Evolutionary conservation across 805 yeast species (phyloP), one percentile per base, ranked within the genome.

Genomic region (Yueomyces sinensis): DNA sequence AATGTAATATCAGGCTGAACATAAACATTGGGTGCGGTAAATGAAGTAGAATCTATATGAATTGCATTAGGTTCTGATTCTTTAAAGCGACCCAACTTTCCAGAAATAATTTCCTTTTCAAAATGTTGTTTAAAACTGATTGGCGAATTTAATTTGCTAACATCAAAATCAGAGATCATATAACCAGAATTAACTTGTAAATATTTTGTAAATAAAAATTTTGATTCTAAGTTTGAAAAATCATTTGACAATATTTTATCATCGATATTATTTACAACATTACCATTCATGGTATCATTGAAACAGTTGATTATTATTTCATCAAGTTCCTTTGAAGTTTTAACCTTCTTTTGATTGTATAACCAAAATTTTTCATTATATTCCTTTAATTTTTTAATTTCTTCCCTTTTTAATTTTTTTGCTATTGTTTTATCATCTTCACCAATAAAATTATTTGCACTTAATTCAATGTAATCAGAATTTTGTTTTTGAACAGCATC

Each of bases 61-160:
- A 82, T 71, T 20, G 83, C 89, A 46, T 79, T 71, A n/a, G 91
- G 86, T 47, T 75, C 71, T 50, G 75, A 68, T 49, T 79, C 86
- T 45, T 70, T 71, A 42, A 60, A 67, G 49, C 61, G 59, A 6
- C 40, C 42, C 11, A 47, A 39, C 34, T 46, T 52, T 17, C 64
- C 62, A 15, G 55, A 47, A 11, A 59, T 36, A 24, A 58, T 43
- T 31, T 54, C 50, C 5, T 38, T 35, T 15, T 42, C 37, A 32
- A 45, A 58, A 36, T 50, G 59, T 4, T 43, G 33, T 17, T 46
- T 49, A 29, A 59, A 51, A 3, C 46, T 45, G 5, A 34, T 15
- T 11, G 59, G 63, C 3, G 53, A 49, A 9, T 39, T 36, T 11
- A 60, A 41, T 27, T 49, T 45, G 2, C 66, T 59, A 6, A 62